Evolutionary conservation across 1,139 yeast genomes (phyloP), one percentile per base, ranked within the genome.

Genomic region (Insectozyma bohioensis): DNA sequence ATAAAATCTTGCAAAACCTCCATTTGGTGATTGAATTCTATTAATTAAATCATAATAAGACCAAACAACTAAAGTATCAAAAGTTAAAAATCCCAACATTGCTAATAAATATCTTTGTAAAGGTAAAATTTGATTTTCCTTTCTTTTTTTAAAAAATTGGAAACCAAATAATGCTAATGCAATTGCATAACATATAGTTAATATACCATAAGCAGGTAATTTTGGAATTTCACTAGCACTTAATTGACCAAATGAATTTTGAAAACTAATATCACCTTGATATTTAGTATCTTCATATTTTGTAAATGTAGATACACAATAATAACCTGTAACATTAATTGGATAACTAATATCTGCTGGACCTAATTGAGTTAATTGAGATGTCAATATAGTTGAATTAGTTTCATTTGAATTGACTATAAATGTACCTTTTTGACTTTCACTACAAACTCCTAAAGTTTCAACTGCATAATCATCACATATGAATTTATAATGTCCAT

Each of bases 221-320:
- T 90, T 87, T 16, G 97, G 96, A 44, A 87, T 83, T 56, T 92
- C 95, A 33, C 92, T 71, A 4, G 95, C 98, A 24, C 95, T 77
- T 40, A 92, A 67, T 42, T 85, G 77, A 35, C 98, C 98, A 60
- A 75, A 92, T 3, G 97, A 86, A 60, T 88, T 90, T 62, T 87
- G 94, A 61, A 86, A 92, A 49, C 80, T 80, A 25, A 84, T 81
- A 15, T 63, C 61, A 9, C 92, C 86, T 33, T 68, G 58, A 56
- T 82, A 92, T 27, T 71, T 63, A 21, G 67, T 52, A 21, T 55
- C 54, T 4, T 51, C 48, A 26, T 56, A 52, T 12, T 68, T 57
- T 14, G 80, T 68, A 46, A 67, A 77, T 0, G 95, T 83, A 2
- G 88, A 79, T 18, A 92, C 82, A 65, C 99, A 92, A 63, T 90